phyloP scores from a whole-genome alignment of 2,329 filamentous ascomycete species.

The Cercospora canescens region DNA sequence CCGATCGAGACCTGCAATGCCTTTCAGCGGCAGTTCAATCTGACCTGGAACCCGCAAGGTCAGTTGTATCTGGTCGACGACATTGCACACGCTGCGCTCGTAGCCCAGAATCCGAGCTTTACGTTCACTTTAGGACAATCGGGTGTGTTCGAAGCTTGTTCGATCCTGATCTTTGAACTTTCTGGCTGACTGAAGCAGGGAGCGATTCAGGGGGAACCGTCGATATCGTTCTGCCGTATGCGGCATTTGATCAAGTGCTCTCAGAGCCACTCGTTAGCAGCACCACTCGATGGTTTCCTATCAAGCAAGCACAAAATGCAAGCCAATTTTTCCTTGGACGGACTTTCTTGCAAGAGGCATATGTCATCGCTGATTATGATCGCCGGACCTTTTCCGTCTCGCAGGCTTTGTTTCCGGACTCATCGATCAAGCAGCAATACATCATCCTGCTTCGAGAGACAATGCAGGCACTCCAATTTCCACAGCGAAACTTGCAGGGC shows the following conservation, averaged over 20 bases:
- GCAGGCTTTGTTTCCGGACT: conserved; percentile 21
- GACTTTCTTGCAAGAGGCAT: conserved; percentile 32
- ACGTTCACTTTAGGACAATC: conserved; percentile 36
- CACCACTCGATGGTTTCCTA: conserved; percentile 26
- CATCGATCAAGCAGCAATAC: background rate
- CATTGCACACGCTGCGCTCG: conserved; percentile 33
- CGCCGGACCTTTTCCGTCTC: conserved; percentile 27
- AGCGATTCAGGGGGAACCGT: conserved; percentile 11
- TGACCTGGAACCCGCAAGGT: conserved; percentile 24
- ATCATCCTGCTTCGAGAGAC: background rate
- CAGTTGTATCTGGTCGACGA: conserved; percentile 42
- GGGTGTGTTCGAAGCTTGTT: background rate
- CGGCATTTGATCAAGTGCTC: conserved; percentile 39
- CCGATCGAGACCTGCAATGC: conserved; percentile 26
- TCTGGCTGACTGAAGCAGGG: background rate
- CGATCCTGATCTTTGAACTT: background rate
- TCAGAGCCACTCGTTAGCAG: conserved; percentile 34
- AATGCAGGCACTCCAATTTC: background rate
- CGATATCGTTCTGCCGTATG: conserved; percentile 40
- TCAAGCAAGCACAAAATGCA: conserved; percentile 24
- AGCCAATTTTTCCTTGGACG: conserved; percentile 31
- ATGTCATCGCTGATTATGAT: conserved; percentile 32
- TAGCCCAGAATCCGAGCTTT: conserved; percentile 35
- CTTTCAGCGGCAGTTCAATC: background rate
- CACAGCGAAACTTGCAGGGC: background rate